phyloP scores from a whole-genome alignment of 345 rosid species.

The Gossypium mustelinum region DNA sequence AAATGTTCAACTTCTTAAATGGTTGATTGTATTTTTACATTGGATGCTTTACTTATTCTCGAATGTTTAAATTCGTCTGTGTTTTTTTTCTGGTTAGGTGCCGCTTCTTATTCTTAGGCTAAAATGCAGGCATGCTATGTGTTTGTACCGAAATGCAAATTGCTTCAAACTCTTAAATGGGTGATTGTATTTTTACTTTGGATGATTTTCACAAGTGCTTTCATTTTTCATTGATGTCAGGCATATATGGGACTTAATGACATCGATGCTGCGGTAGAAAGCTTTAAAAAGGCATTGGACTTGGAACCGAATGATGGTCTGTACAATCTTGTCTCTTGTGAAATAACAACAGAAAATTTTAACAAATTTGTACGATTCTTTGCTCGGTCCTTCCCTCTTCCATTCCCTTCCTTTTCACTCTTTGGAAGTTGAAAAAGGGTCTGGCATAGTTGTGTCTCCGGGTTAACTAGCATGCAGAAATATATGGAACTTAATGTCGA shows the following conservation, averaged over 20 bases:
- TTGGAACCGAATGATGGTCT: constrained; percentile 63
- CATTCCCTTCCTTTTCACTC: not conserved
- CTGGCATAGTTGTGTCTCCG: not conserved
- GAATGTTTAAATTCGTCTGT: no score
- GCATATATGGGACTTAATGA: constrained; percentile 63
- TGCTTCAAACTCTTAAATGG: not conserved
- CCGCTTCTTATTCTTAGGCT: not conserved
- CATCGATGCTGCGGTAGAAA: constrained; percentile 55
- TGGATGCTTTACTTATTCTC: not conserved
- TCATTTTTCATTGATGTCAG: constrained; percentile 20
- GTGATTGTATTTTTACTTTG: not conserved
- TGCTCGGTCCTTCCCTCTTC: no score
- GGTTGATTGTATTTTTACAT: not conserved
- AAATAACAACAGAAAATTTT: not conserved
- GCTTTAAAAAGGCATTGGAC: constrained; percentile 57
- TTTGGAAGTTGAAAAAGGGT: not conserved
- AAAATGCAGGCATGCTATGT: not conserved
- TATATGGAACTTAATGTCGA: not conserved
- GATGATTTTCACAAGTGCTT: not conserved
- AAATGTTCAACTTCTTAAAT: not conserved
- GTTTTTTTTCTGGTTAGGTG: no score
- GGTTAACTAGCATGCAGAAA: not conserved
- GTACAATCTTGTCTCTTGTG: constrained; percentile 9
- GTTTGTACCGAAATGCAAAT: not conserved
- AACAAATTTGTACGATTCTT: not conserved